Base-by-base conservation (phyloP, 1,284 basidiomycete genomes). In the Serendipita sp. region DNA sequence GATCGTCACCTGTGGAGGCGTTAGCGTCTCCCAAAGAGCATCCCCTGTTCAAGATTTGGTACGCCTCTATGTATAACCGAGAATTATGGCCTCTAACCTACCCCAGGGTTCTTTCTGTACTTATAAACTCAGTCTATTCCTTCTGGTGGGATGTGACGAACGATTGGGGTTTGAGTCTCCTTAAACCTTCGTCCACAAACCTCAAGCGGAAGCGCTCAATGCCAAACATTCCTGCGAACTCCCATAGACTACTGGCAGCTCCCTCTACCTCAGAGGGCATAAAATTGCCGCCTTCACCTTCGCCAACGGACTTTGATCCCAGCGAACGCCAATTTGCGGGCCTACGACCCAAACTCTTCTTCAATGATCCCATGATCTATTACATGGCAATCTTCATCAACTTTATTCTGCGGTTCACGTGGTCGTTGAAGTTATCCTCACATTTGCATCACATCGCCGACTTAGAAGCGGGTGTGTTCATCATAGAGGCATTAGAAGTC, bases 91-190 rank as follows among this genome's bases (percentile, higher is more conserved):
- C 49, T 32, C 60, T 60, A 3, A 61, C 44, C 58, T 63, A 0
- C 6, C 63, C 61, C 63, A 93, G 93, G 96, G 73, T 97, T 13
- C 73, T 94, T 29, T 82, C 87, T 10, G 93, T 93, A 30, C 79
- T 82, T 13, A 73, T 96, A 68, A 99, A 99, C 73, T 95, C 93
- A 1, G 73, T 91, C 50, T 99, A 92, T 74, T 95, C 93, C 3
- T 98, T 96, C 73, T 99, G 93, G 91, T 99, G 96, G 96, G 96
- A 99, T 73, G 82, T 99, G 38, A 93, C 91, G 53, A 92, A 97
- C 71, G 96, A 99, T 73, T 99, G 95, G 95, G 96, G 96, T 0
- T 78, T 99, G 55, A 82, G 85, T 49, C 74, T 97, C 32, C 76
- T 97, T 64, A 79, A 79, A 62, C 72, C 73, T 15, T 71, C 72